Conservation (phyloP, 2,329 filamentous ascomycete genomes). For the Colletotrichum destructivum region DNA sequence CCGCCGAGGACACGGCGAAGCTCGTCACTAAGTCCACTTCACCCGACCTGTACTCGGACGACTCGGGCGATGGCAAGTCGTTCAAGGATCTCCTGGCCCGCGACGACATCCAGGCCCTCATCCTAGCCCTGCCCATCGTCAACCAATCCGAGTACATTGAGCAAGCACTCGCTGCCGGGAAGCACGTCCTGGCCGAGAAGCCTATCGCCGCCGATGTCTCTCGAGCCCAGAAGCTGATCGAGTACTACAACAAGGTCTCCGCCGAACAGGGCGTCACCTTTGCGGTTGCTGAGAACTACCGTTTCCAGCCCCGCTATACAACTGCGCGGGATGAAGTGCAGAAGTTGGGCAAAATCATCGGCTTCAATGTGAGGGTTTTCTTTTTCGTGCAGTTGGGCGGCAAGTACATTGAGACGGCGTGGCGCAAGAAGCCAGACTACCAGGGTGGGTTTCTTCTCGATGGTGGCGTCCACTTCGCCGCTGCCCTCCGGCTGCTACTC, state of each 20-base stretch:
- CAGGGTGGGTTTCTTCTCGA: constrained; percentile 86
- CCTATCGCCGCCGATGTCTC: constrained; percentile 74
- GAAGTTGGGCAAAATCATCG: constrained; percentile 62
- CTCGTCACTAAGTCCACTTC: constrained; percentile 52
- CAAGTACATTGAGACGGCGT: constrained; percentile 42
- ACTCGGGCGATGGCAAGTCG: constrained; percentile 61
- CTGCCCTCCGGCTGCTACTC: constrained; percentile 73
- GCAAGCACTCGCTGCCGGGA: constrained; percentile 73
- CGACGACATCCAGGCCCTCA: constrained; percentile 68
- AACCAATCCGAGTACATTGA: constrained; percentile 72
- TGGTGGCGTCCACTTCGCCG: constrained; percentile 81
- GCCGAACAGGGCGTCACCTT: constrained; percentile 59
- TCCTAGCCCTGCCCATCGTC: constrained; percentile 75
- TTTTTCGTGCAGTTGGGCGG: constrained; percentile 55
- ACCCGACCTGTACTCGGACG: constrained; percentile 71
- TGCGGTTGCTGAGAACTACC: constrained; percentile 81
- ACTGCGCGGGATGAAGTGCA: constrained; percentile 61
- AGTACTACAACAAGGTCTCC: constrained; percentile 49
- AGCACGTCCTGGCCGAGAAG: constrained; percentile 80
- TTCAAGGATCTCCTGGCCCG: constrained; percentile 68
- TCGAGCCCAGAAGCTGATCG: constrained; percentile 58
- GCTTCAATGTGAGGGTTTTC: constrained; percentile 60
- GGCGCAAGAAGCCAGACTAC: constrained; percentile 79
- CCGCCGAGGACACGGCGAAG: constrained; percentile 64
- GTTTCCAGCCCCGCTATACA: constrained; percentile 71